Evolutionary conservation across 805 yeast species (phyloP), one percentile per base, ranked within the genome.

Genomic region (Kodamaea nitidulidarum): DNA sequence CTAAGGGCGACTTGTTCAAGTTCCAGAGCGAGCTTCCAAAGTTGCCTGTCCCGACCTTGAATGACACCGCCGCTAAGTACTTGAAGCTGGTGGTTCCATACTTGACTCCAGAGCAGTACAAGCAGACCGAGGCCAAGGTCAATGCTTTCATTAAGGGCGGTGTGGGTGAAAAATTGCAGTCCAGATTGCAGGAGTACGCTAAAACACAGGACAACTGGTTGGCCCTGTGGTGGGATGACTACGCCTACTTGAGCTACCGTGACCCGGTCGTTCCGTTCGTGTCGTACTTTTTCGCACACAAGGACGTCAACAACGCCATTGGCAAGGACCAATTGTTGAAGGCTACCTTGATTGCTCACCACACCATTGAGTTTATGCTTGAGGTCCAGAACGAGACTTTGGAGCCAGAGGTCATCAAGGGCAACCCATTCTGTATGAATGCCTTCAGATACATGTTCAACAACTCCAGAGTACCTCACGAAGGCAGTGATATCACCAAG

Each of bases 181-280:
- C 68, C 41, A 74, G 90, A 44, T 72, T 91, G 38, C 55, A 61
- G 26, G 65, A 71, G 17, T 77, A 78, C 49, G 81, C 91, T 20
- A 51, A 63, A 21, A 73, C 63, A 38, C 76, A 78, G 45, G 81
- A 88, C 56, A 91, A 91, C 61, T 91, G 98, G 98, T 72, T 91
- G 53, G 76, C 84, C 34, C 82, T 78, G 44, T 88, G 83, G 74
- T 91, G 98, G 98, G 95, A 91, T 61, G 84, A 85, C 52, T 86
- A 84, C 50, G 95, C 96, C 15, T 91, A 91, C 64, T 70, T 91
- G 70, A 80, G 84, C 29, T 90, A 88, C 67, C 75, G 93, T 49
- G 98, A 88, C 61, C 95, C 98, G 0, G 85, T 91, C n/a, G 85
- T 86, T 18, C 97, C 98, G 9, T 90, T 81, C 56, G 96, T 88